A percentile compares a stretch with the other conserved stretches of the same genome.
Evolutionary conservation across 306 rosid species (phyloP).

Genomic region (Erythrophleum fordii): DNA sequence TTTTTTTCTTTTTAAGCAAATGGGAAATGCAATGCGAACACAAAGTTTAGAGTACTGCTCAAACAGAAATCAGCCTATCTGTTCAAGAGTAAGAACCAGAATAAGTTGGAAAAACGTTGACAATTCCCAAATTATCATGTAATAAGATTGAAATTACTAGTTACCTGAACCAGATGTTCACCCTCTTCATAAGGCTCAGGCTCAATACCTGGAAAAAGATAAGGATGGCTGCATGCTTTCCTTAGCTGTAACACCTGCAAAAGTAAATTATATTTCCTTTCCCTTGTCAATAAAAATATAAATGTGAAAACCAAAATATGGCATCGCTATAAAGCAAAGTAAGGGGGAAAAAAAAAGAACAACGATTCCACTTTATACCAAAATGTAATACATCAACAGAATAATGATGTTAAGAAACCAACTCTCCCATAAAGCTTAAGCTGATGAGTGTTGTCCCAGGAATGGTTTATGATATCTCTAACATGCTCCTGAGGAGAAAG

Average conservation of each 20-base stretch:
- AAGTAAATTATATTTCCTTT: slow-evolving; percentile 32
- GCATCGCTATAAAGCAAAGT: slow-evolving; percentile 2
- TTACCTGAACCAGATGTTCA: slow-evolving; percentile 93
- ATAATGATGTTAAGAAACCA: background rate
- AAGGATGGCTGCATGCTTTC: slow-evolving; percentile 96
- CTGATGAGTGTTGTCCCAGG: background rate
- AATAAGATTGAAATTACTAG: slow-evolving; percentile 14
- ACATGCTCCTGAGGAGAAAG: background rate
- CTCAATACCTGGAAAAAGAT: slow-evolving; percentile 95
- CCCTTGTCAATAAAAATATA: slow-evolving; percentile 25
- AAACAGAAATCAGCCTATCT: background rate
- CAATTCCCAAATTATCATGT: background rate
- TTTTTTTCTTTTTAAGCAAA: too few relatives aligned
- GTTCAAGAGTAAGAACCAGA: slow-evolving; percentile 8
- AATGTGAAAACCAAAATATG: slow-evolving; percentile 17
- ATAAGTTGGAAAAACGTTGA: background rate
- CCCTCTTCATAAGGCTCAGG: slow-evolving; percentile 99
- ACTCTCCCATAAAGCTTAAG: background rate
- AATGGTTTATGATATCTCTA: slow-evolving; percentile 1
- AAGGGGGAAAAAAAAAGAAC: background rate
- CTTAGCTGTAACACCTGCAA: slow-evolving; percentile 83
- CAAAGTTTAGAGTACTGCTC: slow-evolving; percentile 9
- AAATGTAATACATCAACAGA: slow-evolving; percentile 23
- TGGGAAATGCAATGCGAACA: slow-evolving; percentile 16
- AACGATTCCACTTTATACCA: slow-evolving; percentile 29